Evolutionary conservation across 1,284 basidiomycete species (phyloP).

Genomic region (Boletus sp.): DNA sequence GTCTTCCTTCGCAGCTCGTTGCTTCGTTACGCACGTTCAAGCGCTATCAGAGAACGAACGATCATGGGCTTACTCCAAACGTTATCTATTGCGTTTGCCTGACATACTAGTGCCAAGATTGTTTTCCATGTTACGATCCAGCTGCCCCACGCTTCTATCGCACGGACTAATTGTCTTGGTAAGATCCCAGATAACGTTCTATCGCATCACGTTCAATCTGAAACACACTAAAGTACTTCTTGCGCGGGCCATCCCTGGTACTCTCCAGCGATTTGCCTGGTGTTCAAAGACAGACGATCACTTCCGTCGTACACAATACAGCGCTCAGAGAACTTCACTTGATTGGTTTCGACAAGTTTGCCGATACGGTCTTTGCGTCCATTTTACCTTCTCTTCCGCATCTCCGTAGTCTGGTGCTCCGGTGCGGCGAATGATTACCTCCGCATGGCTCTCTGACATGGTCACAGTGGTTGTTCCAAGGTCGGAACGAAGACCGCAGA

Average conservation of each 20-base stretch:
- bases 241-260: conserved; percentile 50
- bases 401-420: conserved; percentile 47
- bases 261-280: conserved; percentile 52
- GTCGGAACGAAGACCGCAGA: conserved; percentile 48
- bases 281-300: conserved; percentile 49
- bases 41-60: conserved; percentile 37
- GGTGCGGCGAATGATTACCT: conserved; percentile 38
- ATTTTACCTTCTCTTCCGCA: conserved; percentile 43
- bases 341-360: conserved; percentile 47
- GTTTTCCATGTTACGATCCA: conserved; percentile 46
- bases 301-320: conserved; percentile 39
- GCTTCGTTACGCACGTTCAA: conserved; percentile 47
- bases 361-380: conserved; percentile 50
- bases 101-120: conserved; percentile 49
- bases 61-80: conserved; percentile 38
- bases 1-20: conserved; percentile 46
- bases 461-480: conserved; percentile 53
- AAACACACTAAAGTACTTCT: conserved; percentile 45
- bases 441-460: conserved; percentile 12
- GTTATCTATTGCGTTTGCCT: conserved; percentile 47
- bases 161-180: conserved; percentile 56
- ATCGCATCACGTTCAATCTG: not conserved
- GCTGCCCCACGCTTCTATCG: conserved; percentile 48
- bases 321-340: conserved; percentile 49
- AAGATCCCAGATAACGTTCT: conserved; percentile 17